Evolutionary conservation across 208 protist species (phyloP).

Genomic region (Trypanosoma cruzi): DNA sequence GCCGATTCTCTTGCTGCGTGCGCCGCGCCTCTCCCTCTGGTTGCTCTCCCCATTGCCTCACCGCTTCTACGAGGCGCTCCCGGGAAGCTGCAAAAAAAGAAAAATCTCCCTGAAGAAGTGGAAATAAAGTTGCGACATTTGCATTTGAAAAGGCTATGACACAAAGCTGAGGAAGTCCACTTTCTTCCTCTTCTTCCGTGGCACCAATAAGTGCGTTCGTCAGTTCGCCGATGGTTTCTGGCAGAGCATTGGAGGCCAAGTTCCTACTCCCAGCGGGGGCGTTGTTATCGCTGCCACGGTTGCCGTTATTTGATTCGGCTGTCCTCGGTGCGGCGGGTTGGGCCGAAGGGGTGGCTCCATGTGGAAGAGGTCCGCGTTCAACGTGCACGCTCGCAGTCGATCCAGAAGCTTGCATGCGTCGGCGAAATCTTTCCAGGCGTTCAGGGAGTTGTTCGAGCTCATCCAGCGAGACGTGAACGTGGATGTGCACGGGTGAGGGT

Average conservation of each 20-base stretch:
- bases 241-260: not conserved
- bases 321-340: not conserved
- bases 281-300: not conserved
- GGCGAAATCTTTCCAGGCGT: conserved; percentile 40
- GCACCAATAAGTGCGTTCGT: not conserved
- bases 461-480: conserved; percentile 69
- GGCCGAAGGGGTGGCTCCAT: not conserved
- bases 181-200: not conserved
- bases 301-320: not conserved
- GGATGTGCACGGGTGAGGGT: conserved; percentile 53
- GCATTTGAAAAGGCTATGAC: not conserved
- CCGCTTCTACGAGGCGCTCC: not conserved
- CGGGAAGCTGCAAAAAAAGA: not conserved
- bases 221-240: not conserved
- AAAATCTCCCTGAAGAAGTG: conserved; percentile 3
- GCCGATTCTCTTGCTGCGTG: conserved; percentile 4
- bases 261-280: not conserved
- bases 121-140: not conserved
- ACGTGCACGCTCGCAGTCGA: conserved; percentile 18
- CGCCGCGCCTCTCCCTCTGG: not conserved
- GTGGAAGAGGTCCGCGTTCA: conserved; percentile 6
- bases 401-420: conserved; percentile 27
- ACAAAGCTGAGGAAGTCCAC: not conserved
- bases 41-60: not conserved
- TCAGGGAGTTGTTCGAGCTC: conserved; percentile 66